These are phyloP conservation scores for Emmonsiellopsis sp. DNA, from an alignment of 2,329 filamentous ascomycete species.

Conservation along the genomic window DNA sequence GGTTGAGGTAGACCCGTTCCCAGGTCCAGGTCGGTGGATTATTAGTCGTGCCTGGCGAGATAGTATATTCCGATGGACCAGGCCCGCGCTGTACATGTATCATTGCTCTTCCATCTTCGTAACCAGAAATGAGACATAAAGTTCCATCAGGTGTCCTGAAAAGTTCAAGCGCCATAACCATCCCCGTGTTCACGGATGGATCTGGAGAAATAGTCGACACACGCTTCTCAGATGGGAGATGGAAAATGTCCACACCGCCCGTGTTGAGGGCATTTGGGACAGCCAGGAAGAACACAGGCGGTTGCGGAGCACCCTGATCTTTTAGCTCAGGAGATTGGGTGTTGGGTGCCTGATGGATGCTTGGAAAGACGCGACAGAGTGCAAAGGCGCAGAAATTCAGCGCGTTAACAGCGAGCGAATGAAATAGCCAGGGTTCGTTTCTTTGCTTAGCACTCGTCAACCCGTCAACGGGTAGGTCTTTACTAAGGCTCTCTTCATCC, in stretches of 20 bases:
- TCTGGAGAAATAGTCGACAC: slow-evolving; percentile 48
- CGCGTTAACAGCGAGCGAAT: slow-evolving; percentile 77
- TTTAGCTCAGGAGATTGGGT: background rate
- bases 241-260: slow-evolving; percentile 74
- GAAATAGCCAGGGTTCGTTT: slow-evolving; percentile 71
- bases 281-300: slow-evolving; percentile 48
- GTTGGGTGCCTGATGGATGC: background rate
- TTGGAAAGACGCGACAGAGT: slow-evolving; percentile 37
- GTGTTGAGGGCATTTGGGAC: slow-evolving; percentile 70
- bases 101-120: slow-evolving; percentile 72
- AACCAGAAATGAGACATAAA: slow-evolving; percentile 63
- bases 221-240: slow-evolving; percentile 65
- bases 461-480: slow-evolving; percentile 60
- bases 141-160: slow-evolving; percentile 37
- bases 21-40: slow-evolving; percentile 31
- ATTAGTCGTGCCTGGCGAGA: slow-evolving; percentile 7
- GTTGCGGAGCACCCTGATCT: slow-evolving; percentile 7
- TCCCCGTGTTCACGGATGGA: slow-evolving; percentile 42
- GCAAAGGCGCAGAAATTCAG: slow-evolving; percentile 91
- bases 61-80: slow-evolving; percentile 23
- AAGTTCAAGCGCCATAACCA: slow-evolving; percentile 77
- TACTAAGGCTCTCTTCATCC: slow-evolving; percentile 46
- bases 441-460: slow-evolving; percentile 28
- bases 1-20: slow-evolving; percentile 52
- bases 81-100: slow-evolving; percentile 47